Conservation (phyloP, 306 rosid genomes). For the Malus sylvestris region DNA sequence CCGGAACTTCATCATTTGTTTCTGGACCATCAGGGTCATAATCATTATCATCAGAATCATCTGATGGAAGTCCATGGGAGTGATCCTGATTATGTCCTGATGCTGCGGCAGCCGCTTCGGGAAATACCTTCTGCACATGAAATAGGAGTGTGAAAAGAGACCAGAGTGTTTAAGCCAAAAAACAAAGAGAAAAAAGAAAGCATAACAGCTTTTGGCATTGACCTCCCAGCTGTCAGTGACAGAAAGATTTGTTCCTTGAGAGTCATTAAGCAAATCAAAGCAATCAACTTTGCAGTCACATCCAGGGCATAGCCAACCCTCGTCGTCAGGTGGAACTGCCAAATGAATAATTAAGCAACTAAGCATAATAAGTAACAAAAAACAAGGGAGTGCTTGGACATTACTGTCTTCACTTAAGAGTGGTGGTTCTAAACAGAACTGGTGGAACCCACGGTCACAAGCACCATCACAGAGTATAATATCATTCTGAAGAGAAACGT, state of each 20-base stretch:
- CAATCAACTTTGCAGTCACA: slow-evolving; percentile 97
- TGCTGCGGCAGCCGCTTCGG: slow-evolving; percentile 73
- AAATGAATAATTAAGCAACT: slow-evolving; percentile 20
- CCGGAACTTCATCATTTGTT: slow-evolving; percentile 43
- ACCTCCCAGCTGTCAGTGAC: slow-evolving; percentile 86
- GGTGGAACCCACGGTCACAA: slow-evolving; percentile 98
- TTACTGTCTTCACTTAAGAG: slow-evolving; percentile 83
- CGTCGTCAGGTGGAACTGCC: slow-evolving; percentile 86
- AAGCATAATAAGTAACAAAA: slow-evolving; percentile 1
- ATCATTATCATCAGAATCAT: slow-evolving; percentile 87
- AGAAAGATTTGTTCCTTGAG: slow-evolving; percentile 64
- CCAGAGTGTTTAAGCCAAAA: background rate
- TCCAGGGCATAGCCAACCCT: slow-evolving; percentile 97
- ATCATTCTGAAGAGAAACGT: slow-evolving; percentile 56
- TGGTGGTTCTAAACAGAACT: slow-evolving; percentile 78
- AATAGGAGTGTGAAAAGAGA: slow-evolving; percentile 24
- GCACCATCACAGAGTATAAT: slow-evolving; percentile 95
- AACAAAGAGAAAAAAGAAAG: background rate
- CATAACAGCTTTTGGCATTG: slow-evolving; percentile 18
- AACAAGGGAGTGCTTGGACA: slow-evolving; percentile 24
- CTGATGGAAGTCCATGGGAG: slow-evolving; percentile 70
- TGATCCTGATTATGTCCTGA: slow-evolving; percentile 46
- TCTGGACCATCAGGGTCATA: slow-evolving; percentile 69
- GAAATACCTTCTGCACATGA: slow-evolving; percentile 76
- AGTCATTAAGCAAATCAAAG: slow-evolving; percentile 70